phyloP scores from a whole-genome alignment of 352 stramenopile species.

The Albugo candida region DNA sequence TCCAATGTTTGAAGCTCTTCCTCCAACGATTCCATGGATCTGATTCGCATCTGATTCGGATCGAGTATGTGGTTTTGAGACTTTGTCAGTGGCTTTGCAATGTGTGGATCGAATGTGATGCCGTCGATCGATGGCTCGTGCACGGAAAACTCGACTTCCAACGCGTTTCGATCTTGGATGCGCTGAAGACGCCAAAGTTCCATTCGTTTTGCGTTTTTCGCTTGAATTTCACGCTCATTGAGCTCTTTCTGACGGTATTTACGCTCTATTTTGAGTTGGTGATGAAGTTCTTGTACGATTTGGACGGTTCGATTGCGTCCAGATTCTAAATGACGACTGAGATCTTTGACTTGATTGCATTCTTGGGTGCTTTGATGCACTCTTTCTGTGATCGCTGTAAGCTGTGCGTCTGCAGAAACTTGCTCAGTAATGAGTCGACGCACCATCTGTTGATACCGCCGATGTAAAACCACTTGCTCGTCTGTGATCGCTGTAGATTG shows the following conservation, averaged over 20 bases:
- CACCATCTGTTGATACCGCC: conserved; percentile 70
- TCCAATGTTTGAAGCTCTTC: conserved; percentile 56
- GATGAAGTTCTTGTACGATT: conserved; percentile 60
- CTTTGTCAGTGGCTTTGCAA: conserved; percentile 27
- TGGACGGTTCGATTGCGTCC: conserved; percentile 50
- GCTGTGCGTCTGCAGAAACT: conserved; percentile 41
- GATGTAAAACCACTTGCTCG: conserved; percentile 49
- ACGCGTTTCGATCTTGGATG: conserved; percentile 47
- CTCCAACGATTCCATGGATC: conserved; percentile 39
- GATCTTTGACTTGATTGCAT: conserved; percentile 43
- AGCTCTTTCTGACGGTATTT: conserved; percentile 43
- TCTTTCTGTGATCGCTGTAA: conserved; percentile 39
- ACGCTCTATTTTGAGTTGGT: conserved; percentile 47
- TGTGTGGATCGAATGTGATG: too few relatives aligned
- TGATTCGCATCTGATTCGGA: conserved; percentile 32
- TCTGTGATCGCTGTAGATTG: conserved; percentile 51
- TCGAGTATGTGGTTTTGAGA: conserved; percentile 43
- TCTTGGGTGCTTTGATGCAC: conserved; percentile 46
- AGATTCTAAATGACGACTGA: conserved; percentile 60
- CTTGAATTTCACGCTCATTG: conserved; percentile 51
- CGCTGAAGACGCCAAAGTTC: conserved; percentile 51
- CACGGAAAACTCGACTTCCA: conserved; percentile 52
- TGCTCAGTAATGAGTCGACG: conserved; percentile 53
- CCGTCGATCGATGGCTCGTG: conserved; percentile 41
- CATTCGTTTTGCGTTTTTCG: conserved; percentile 68